A percentile compares a stretch with the other conserved stretches of the same genome.
Conservation (phyloP, 371 early-diverging fungal species). For the Apophysomyces elegans region DNA sequence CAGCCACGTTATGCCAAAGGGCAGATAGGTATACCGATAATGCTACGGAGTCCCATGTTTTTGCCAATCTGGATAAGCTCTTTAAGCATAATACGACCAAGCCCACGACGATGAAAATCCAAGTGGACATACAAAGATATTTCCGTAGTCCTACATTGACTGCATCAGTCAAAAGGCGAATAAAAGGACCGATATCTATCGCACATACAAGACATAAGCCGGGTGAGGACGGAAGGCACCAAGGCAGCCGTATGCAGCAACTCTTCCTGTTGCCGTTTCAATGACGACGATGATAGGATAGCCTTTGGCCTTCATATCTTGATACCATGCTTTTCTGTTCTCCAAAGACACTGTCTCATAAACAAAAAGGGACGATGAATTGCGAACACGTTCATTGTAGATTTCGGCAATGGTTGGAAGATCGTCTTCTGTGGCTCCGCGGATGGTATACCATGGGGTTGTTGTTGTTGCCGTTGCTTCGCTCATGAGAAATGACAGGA, state of each 20-base stretch:
- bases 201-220: slow-evolving; percentile 42
- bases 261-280: slow-evolving; percentile 36
- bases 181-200: neutral
- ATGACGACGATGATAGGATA: slow-evolving; percentile 53
- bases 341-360: slow-evolving; percentile 46
- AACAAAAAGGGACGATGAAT: slow-evolving; percentile 52
- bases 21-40: slow-evolving; percentile 30
- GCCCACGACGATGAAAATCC: slow-evolving; percentile 45
- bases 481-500: too few relatives aligned
- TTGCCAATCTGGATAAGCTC: slow-evolving; percentile 42
- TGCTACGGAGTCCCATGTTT: slow-evolving; percentile 36
- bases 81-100: slow-evolving; percentile 35
- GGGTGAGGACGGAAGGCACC: slow-evolving; percentile 44
- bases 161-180: neutral
- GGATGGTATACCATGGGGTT: slow-evolving; percentile 27
- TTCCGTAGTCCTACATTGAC: slow-evolving; percentile 38
- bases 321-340: slow-evolving; percentile 43
- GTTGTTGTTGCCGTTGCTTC: too few relatives aligned
- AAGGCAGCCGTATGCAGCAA: slow-evolving; percentile 40
- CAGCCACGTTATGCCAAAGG: neutral
- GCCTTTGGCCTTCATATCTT: slow-evolving; percentile 31
- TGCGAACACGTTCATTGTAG: slow-evolving; percentile 54
- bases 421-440: slow-evolving; percentile 41
- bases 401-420: slow-evolving; percentile 43
- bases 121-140: slow-evolving; percentile 50